Conservation (phyloP, 1,284 basidiomycete genomes). For the Filobasidium uniguttulatum region DNA sequence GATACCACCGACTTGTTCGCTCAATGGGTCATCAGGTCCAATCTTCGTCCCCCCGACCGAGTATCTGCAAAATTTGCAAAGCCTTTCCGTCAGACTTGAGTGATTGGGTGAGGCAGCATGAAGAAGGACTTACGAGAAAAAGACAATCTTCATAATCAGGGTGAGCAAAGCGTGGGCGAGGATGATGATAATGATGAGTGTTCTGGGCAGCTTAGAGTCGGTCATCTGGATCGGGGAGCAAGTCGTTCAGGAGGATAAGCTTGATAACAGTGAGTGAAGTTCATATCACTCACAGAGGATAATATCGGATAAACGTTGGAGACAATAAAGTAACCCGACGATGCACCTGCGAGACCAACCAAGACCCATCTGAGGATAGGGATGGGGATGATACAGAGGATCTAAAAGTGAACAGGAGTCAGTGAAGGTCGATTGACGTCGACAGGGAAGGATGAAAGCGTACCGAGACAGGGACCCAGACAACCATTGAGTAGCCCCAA, state of each 20-base stretch:
- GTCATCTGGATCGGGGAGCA: constrained; percentile 37
- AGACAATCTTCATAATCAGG: constrained; percentile 67
- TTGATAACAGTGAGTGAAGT: no score
- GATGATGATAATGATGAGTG: constrained; percentile 59
- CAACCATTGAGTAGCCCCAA: constrained; percentile 41
- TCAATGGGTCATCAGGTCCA: constrained; percentile 23
- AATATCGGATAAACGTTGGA: constrained; percentile 79
- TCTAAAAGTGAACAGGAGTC: constrained; percentile 41
- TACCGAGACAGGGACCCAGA: constrained; percentile 50
- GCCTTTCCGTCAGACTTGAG: no score
- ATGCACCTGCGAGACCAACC: constrained; percentile 52
- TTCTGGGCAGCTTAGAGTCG: constrained; percentile 66
- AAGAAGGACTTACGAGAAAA: constrained; percentile 55
- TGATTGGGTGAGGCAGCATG: not conserved
- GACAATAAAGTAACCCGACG: constrained; percentile 63
- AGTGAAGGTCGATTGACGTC: constrained; percentile 7
- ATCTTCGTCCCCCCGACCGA: constrained; percentile 22
- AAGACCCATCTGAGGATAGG: constrained; percentile 65
- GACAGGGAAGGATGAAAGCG: constrained; percentile 36
- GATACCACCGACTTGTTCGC: constrained; percentile 1
- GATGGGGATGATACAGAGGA: constrained; percentile 69
- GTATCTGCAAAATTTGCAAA: constrained; percentile 17
- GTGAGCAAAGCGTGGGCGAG: constrained; percentile 59
- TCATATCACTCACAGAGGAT: constrained; percentile 50
- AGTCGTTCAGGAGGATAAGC: not conserved